These are phyloP conservation scores for Cryphonectria radicalis DNA, from an alignment of 2,329 filamentous ascomycete species.

Conservation along the genomic window DNA sequence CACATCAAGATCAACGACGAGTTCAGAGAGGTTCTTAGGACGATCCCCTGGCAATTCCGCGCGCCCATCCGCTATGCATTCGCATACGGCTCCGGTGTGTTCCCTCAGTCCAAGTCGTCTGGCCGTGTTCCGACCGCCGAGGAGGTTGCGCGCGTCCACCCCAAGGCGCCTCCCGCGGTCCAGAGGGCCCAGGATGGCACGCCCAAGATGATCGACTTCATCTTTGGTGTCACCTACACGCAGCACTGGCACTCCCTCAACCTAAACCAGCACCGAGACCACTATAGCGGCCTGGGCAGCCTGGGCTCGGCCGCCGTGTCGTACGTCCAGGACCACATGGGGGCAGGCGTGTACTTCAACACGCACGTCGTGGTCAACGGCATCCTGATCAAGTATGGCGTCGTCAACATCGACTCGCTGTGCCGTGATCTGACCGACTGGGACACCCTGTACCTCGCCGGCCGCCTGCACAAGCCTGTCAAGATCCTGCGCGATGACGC, in stretches of 20 bases:
- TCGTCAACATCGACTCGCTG: slow-evolving; percentile 90
- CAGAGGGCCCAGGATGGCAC: slow-evolving; percentile 83
- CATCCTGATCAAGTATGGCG: slow-evolving; percentile 95
- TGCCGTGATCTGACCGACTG: slow-evolving; percentile 85
- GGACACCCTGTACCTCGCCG: slow-evolving; percentile 96
- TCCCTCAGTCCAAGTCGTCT: slow-evolving; percentile 69
- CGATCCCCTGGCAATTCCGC: slow-evolving; percentile 87
- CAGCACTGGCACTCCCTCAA: slow-evolving; percentile 98
- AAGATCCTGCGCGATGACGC: slow-evolving; percentile 97
- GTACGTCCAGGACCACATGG: slow-evolving; percentile 82
- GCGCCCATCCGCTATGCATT: slow-evolving; percentile 96
- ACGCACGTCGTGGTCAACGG: slow-evolving; percentile 94
- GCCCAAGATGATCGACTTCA: slow-evolving; percentile 98
- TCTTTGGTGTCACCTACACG: slow-evolving; percentile 91
- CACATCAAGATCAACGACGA: slow-evolving; percentile 95
- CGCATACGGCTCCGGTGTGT: slow-evolving; percentile 96
- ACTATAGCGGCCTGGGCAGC: slow-evolving; percentile 86
- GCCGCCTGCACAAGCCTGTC: slow-evolving; percentile 93
- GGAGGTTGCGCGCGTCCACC: slow-evolving; percentile 70
- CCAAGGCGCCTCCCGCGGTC: slow-evolving; percentile 79
- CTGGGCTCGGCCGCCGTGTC: slow-evolving; percentile 86
- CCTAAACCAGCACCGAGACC: slow-evolving; percentile 82
- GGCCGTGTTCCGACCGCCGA: slow-evolving; percentile 59
- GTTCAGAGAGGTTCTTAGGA: slow-evolving; percentile 86
- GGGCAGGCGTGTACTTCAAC: slow-evolving; percentile 97